phyloP scores from a whole-genome alignment of 108 stramenopile genomes.

The Pseudonitzschia pungens region DNA sequence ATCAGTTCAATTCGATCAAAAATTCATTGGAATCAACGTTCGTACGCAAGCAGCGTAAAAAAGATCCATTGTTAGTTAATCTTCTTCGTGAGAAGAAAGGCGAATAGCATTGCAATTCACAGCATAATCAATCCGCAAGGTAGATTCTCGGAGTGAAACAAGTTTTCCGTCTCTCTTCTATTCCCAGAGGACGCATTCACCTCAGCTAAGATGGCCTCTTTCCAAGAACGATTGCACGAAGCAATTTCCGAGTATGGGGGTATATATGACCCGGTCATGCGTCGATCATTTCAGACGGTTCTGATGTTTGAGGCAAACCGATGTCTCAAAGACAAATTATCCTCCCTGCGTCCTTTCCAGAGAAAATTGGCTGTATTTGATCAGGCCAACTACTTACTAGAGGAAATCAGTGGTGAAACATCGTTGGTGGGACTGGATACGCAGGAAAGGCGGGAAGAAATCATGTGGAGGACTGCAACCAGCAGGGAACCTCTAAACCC shows the following conservation, averaged over 20 bases:
- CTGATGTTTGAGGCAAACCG: constrained; percentile 56
- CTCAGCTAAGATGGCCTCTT: constrained; percentile 17
- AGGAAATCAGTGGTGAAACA: constrained; percentile 9
- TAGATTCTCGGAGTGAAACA: not conserved
- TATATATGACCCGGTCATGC: constrained; percentile 34
- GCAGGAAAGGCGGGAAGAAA: constrained; percentile 36
- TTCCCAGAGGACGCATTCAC: not conserved
- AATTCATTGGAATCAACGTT: not conserved
- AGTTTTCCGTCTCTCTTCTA: not conserved
- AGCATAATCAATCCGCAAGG: not conserved
- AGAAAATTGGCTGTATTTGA: constrained; percentile 53
- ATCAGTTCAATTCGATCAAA: not conserved
- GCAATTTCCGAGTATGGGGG: constrained; percentile 29
- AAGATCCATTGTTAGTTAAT: not conserved
- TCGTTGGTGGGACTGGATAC: constrained; percentile 33
- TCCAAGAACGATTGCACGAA: constrained; percentile 24
- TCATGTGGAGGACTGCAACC: constrained; percentile 64
- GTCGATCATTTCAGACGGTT: constrained; percentile 51
- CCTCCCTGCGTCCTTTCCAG: constrained; percentile 55
- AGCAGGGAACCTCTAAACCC: constrained; percentile 48
- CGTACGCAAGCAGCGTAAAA: not conserved
- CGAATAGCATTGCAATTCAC: not conserved
- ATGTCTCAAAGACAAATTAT: constrained; percentile 26
- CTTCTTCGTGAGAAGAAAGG: not conserved
- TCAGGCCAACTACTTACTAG: constrained; percentile 43